phyloP scores from a whole-genome alignment of 2,329 filamentous ascomycete genomes.

The Bipolaris zeicola region DNA sequence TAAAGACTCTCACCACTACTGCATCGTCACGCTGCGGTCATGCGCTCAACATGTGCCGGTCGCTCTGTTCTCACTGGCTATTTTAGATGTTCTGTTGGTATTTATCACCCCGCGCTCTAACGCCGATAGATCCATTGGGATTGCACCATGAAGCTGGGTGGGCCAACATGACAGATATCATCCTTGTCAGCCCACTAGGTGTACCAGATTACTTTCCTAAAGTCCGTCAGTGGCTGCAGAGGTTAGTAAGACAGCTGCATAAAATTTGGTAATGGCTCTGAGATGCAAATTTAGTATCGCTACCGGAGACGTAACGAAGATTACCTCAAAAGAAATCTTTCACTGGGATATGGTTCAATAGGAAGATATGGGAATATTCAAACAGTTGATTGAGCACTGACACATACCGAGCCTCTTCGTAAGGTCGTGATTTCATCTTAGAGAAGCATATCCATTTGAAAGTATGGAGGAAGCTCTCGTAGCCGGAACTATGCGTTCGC shows the following conservation, averaged over 20 bases:
- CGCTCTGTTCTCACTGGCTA: neutral
- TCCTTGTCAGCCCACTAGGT: neutral
- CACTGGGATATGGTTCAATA: neutral
- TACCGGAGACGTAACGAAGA: neutral
- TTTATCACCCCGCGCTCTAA: neutral
- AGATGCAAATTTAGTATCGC: neutral
- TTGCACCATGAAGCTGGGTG: neutral
- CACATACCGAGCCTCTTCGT: neutral
- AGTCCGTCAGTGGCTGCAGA: neutral
- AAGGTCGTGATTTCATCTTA: neutral
- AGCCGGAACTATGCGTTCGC: constrained; percentile 35
- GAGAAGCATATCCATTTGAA: neutral
- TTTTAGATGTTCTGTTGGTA: neutral
- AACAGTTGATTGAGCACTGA: neutral
- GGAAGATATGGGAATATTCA: neutral
- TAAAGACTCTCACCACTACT: neutral
- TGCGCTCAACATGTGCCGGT: neutral
- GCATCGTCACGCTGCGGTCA: neutral
- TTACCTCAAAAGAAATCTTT: neutral
- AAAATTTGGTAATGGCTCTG: neutral
- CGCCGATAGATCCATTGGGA: neutral
- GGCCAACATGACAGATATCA: neutral
- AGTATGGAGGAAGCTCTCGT: neutral
- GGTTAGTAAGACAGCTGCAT: neutral
- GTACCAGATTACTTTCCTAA: neutral